Evolutionary conservation across 2,329 filamentous ascomycete genomes (phyloP).

Genomic region (Fusarium clavum): DNA sequence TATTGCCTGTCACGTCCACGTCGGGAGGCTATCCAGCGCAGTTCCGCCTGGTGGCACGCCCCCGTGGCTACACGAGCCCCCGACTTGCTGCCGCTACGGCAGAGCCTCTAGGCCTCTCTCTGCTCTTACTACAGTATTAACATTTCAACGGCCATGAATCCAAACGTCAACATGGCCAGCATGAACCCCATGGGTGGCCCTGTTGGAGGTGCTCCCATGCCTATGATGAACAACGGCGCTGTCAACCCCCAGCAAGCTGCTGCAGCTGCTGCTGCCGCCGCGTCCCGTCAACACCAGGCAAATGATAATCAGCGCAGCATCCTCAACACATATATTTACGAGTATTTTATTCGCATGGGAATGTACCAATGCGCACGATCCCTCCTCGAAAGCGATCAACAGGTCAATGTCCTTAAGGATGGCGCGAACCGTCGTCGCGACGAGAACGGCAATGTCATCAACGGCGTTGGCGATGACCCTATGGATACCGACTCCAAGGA

Average conservation of each 20-base stretch:
- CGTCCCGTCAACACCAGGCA: constrained; percentile 55
- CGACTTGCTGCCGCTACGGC: constrained; percentile 42
- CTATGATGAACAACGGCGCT: constrained; percentile 74
- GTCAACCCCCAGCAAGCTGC: constrained; percentile 50
- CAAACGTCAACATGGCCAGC: constrained; percentile 72
- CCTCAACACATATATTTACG: constrained; percentile 90
- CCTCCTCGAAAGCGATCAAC: constrained; percentile 74
- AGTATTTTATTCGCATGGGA: constrained; percentile 87
- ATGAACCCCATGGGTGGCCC: constrained; percentile 78
- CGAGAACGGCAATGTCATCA: constrained; percentile 73
- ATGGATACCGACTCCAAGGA: constrained; percentile 90
- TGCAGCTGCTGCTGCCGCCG: constrained; percentile 48
- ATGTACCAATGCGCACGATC: constrained; percentile 87
- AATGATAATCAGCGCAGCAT: constrained; percentile 64
- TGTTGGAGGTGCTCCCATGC: constrained; percentile 69
- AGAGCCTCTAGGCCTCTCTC: constrained; percentile 42
- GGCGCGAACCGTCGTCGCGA: constrained; percentile 76
- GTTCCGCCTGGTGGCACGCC: constrained; percentile 51
- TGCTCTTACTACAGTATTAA: constrained; percentile 35
- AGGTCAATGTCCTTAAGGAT: constrained; percentile 74
- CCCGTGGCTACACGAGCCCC: constrained; percentile 49
- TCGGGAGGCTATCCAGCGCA: constrained; percentile 50
- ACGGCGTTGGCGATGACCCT: constrained; percentile 77
- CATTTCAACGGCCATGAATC: constrained; percentile 63
- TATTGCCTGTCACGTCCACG: constrained; percentile 50